Percentiles rank a stretch among this genome's conserved stretches.
Evolutionary conservation across 208 protist genomes (phyloP).

Genomic region (Leishmania turanica): DNA sequence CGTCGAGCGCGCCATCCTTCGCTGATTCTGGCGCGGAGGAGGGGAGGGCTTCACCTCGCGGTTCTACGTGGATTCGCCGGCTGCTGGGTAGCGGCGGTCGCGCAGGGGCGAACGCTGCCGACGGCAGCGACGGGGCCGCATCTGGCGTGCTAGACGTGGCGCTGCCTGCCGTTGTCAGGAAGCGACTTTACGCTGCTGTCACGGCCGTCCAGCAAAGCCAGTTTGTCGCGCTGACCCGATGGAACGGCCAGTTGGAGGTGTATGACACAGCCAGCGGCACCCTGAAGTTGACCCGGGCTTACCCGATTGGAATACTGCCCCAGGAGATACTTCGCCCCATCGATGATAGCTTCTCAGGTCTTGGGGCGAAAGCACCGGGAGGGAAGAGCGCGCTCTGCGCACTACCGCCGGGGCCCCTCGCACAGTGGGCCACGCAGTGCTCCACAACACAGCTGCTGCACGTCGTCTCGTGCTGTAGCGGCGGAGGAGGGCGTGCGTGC

Average conservation of each 20-base stretch:
- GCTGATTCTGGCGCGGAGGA: background rate
- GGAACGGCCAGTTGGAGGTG: constrained; percentile 68
- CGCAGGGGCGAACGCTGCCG: background rate
- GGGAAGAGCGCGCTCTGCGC: background rate
- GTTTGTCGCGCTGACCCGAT: constrained; percentile 62
- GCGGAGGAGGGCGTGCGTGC: constrained; percentile 41
- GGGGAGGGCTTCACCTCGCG: background rate
- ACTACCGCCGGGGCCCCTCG: constrained; percentile 20
- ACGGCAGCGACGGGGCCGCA: background rate
- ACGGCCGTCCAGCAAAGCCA: constrained; percentile 64
- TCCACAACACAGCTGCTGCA: constrained; percentile 40
- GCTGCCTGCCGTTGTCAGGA: constrained; percentile 7
- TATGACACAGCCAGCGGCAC: constrained; percentile 32
- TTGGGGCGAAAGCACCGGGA: background rate
- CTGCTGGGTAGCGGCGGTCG: constrained; percentile 8
- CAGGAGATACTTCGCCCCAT: constrained; percentile 21
- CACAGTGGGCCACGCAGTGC: constrained; percentile 47
- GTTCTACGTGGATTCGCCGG: constrained; percentile 21
- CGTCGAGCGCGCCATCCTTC: background rate
- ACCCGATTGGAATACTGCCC: constrained; percentile 47
- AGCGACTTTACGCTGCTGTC: constrained; percentile 52
- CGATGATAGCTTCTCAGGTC: background rate
- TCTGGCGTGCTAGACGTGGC: background rate
- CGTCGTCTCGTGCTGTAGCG: constrained; percentile 59
- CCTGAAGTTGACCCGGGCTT: constrained; percentile 26